Evolutionary conservation across 768 basidiomycete genomes (phyloP).

Genomic region (Coprinellus micaceus): DNA sequence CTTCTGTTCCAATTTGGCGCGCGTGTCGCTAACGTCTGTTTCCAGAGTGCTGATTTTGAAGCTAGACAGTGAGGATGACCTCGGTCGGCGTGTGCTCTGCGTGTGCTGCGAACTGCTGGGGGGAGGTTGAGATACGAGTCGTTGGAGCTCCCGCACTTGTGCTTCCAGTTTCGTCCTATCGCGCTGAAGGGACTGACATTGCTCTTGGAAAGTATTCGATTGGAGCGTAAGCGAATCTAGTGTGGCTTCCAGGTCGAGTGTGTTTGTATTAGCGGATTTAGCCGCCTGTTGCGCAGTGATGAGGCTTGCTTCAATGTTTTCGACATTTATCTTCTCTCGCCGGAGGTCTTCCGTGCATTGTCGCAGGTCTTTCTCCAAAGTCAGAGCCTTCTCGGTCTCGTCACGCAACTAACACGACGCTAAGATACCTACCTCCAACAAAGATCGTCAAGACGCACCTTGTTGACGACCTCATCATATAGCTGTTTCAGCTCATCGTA

Average conservation of each 20-base stretch:
- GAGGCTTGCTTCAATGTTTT: slow-evolving; percentile 52
- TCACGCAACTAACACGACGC: slow-evolving; percentile 42
- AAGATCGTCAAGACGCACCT: slow-evolving; percentile 32
- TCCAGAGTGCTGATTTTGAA: slow-evolving; percentile 49
- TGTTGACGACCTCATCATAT: slow-evolving; percentile 44
- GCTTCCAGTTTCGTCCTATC: slow-evolving; percentile 57
- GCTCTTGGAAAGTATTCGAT: slow-evolving; percentile 44
- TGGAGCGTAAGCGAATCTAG: slow-evolving; percentile 52
- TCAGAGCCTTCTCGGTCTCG: slow-evolving; percentile 54
- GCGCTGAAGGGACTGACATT: slow-evolving; percentile 45
- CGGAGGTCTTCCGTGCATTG: slow-evolving; percentile 53
- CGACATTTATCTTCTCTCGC: slow-evolving; percentile 47
- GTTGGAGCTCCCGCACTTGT: slow-evolving; percentile 59
- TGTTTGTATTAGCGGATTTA: slow-evolving; percentile 46
- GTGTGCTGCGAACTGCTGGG: slow-evolving; percentile 30
- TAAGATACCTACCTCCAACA: background rate
- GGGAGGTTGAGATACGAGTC: slow-evolving; percentile 32
- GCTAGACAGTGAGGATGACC: slow-evolving; percentile 59
- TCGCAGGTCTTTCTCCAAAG: slow-evolving; percentile 49
- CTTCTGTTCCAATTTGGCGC: slow-evolving; percentile 39
- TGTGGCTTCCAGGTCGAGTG: slow-evolving; percentile 52
- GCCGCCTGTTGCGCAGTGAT: slow-evolving; percentile 45
- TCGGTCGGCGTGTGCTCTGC: slow-evolving; percentile 35
- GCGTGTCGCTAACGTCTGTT: slow-evolving; percentile 50
- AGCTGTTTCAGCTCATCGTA: slow-evolving; percentile 39